Evolutionary conservation across 805 yeast species (phyloP).

Genomic region (Komagataella mondaviorum): DNA sequence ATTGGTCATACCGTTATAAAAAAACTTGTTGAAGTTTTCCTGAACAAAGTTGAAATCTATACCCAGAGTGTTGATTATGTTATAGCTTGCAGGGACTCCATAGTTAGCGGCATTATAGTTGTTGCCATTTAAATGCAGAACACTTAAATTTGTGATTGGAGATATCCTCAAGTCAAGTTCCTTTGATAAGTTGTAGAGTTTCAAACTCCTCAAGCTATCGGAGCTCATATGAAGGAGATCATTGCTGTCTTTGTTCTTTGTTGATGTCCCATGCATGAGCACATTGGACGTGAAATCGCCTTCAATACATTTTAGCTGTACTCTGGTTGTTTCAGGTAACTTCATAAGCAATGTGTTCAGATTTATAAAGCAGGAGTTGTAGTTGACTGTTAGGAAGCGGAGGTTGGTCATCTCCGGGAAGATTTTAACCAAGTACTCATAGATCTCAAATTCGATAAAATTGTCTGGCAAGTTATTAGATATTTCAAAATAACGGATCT

Average conservation of each 20-base stretch:
- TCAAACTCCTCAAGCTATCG: not conserved
- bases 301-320: constrained; percentile 4
- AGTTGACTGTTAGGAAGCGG: constrained; percentile 8
- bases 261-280: not conserved
- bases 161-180: constrained; percentile 5
- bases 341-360: constrained; percentile 2
- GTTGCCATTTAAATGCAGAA: not conserved
- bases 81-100: constrained; percentile 7
- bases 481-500: constrained; percentile 9
- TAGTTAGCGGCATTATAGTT: not conserved
- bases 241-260: constrained; percentile 2
- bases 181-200: constrained; percentile 1
- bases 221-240: not conserved
- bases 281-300: constrained; percentile 5
- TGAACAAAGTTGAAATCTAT: constrained; percentile 8
- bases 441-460: constrained; percentile 10
- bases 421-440: constrained; percentile 4
- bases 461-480: constrained; percentile 11
- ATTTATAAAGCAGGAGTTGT: constrained; percentile 10
- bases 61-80: constrained; percentile 6
- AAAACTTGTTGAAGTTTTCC: constrained; percentile 8
- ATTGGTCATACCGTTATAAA: constrained; percentile 8
- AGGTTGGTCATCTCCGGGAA: constrained; percentile 6
- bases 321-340: constrained; percentile 1
- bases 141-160: not conserved